A percentile compares a stretch with the other conserved stretches of the same genome.
phyloP scores from a whole-genome alignment of 2,329 filamentous ascomycete genomes.

The Neonectria neomacrospora region DNA sequence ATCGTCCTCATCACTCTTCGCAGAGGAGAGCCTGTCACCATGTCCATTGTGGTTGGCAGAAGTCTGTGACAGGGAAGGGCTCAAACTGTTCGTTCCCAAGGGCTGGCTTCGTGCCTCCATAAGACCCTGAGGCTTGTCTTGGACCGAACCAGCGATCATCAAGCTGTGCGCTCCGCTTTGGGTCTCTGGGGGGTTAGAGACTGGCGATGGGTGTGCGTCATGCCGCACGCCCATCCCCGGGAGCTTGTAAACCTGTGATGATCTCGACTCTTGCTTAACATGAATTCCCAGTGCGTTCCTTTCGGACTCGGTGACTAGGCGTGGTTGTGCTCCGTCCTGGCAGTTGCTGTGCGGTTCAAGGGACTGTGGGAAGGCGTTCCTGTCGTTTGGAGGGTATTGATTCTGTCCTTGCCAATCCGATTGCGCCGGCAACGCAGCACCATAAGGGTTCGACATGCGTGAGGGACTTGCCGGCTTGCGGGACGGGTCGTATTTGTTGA shows the following conservation, averaged over 20 bases:
- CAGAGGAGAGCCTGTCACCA: conserved; percentile 49
- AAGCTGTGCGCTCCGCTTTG: conserved; percentile 1
- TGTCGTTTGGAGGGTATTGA: conserved; percentile 59
- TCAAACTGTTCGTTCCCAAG: conserved; percentile 7
- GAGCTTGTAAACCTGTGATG: conserved; percentile 51
- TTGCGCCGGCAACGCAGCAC: conserved; percentile 63
- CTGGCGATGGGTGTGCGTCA: conserved; percentile 49
- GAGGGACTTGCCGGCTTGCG: conserved; percentile 57
- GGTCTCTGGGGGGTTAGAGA: conserved; percentile 16
- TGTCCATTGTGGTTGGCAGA: conserved; percentile 49
- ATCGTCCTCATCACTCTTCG: conserved; percentile 64
- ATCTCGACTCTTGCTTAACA: conserved; percentile 64
- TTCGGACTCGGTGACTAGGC: conserved; percentile 50
- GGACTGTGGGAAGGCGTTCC: conserved; percentile 57
- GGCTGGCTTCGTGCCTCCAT: conserved; percentile 2
- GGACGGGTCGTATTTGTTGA: conserved; percentile 62
- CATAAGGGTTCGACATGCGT: conserved; percentile 69
- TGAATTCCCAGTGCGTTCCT: conserved; percentile 70
- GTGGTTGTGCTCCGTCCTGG: conserved; percentile 29
- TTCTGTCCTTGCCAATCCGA: conserved; percentile 68
- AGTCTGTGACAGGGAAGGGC: conserved; percentile 42
- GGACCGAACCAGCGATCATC: conserved; percentile 18
- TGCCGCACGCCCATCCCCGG: conserved; percentile 55
- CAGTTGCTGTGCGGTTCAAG: conserved; percentile 55
- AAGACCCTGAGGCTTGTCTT: conserved; percentile 8